These are phyloP conservation scores for Candida xiaguanensis DNA, from an alignment of 805 yeast species.

Conservation along the genomic window DNA sequence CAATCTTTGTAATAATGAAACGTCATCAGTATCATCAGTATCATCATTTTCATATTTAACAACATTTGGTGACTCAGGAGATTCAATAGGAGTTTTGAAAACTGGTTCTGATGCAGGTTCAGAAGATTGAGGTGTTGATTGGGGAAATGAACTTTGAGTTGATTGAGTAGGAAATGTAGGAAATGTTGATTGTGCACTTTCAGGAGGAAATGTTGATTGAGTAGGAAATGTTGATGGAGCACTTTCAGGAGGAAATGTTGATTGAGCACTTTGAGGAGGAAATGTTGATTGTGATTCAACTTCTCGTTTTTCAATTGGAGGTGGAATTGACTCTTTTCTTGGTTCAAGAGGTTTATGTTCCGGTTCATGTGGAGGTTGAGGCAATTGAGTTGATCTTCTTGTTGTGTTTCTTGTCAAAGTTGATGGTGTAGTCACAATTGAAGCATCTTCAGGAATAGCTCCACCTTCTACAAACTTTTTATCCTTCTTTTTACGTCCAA, in stretches of 20 bases:
- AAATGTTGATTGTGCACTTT: background rate
- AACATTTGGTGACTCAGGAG: constrained; percentile 31
- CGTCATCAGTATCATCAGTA: constrained; percentile 18
- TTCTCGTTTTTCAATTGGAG: background rate
- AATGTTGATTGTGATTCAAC: background rate
- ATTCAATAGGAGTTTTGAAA: background rate
- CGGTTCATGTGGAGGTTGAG: constrained; percentile 6
- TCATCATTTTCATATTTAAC: constrained; percentile 27
- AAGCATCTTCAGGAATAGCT: constrained; percentile 32
- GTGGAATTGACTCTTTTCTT: background rate
- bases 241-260: constrained; percentile 4
- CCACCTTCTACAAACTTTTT: constrained; percentile 3
- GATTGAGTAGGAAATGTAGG: background rate
- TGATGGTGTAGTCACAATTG: constrained; percentile 18
- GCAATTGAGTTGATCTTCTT: constrained; percentile 6
- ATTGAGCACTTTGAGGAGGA: constrained; percentile 11
- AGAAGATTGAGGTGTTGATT: no score
- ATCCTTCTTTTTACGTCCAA: constrained; percentile 55
- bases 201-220: background rate
- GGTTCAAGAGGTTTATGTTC: background rate
- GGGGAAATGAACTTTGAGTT: constrained; percentile 10
- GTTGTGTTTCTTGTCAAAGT: constrained; percentile 9
- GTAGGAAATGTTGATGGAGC: no score
- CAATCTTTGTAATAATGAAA: constrained; percentile 30
- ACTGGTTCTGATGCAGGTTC: no score